Conservation (phyloP, 768 basidiomycete species). For the Trametes punicea region DNA sequence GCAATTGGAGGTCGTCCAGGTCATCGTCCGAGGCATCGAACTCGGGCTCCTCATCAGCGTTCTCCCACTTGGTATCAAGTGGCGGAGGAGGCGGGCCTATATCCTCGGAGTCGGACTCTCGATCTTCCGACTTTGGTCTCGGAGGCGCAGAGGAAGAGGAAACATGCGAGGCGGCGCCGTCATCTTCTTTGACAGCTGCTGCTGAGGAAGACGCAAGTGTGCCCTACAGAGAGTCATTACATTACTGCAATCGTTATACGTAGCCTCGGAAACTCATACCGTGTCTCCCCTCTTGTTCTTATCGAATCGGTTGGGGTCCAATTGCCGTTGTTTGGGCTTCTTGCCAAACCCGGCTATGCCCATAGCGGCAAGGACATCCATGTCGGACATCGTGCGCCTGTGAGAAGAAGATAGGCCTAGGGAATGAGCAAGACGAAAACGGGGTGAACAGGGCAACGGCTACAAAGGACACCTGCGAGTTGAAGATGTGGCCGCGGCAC, state of each 20-base stretch:
- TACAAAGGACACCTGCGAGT: neutral
- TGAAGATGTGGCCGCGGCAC: neutral
- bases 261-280: conserved; percentile 11
- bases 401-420: too few relatives aligned
- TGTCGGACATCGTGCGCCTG: conserved; percentile 43
- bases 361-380: conserved; percentile 78
- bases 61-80: neutral
- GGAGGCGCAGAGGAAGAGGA: neutral
- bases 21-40: conserved; percentile 44
- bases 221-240: neutral
- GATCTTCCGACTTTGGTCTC: conserved; percentile 20
- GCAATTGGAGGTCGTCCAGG: conserved; percentile 63
- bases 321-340: conserved; percentile 55
- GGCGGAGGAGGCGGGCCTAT: conserved; percentile 26
- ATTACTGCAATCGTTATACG: neutral
- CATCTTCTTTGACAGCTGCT: neutral
- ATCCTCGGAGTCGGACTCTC: conserved; percentile 27
- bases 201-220: neutral
- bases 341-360: conserved; percentile 86
- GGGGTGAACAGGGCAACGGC: too few relatives aligned
- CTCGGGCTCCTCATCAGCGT: conserved; percentile 29
- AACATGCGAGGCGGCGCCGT: neutral
- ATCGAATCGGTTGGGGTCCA: conserved; percentile 78
- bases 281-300: conserved; percentile 60
- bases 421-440: too few relatives aligned